Conservation (phyloP, 768 basidiomycete species). For the Saitozyma podzolica region DNA sequence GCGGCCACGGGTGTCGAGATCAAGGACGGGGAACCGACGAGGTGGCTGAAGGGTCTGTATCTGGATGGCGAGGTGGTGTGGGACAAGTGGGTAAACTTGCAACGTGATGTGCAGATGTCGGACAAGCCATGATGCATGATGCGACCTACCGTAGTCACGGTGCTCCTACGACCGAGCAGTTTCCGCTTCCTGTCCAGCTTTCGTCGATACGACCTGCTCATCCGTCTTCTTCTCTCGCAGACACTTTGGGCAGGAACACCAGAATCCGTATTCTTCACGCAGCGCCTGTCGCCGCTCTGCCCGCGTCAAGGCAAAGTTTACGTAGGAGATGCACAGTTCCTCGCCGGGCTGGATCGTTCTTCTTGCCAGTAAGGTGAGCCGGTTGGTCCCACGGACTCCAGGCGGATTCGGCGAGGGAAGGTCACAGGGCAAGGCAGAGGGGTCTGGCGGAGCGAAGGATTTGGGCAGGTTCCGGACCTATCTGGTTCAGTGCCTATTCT, state of each 20-base stretch:
- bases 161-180: too few species aligned
- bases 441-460: slow-evolving; percentile 20
- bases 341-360: slow-evolving; percentile 66
- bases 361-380: slow-evolving; percentile 70
- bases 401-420: slow-evolving; percentile 56
- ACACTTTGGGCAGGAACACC: slow-evolving; percentile 71
- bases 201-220: too few species aligned
- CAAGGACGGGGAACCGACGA: slow-evolving; percentile 55
- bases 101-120: neutral
- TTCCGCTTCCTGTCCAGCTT: too few species aligned
- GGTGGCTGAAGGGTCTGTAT: slow-evolving; percentile 85
- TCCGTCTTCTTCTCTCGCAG: slow-evolving; percentile 56
- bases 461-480: slow-evolving; percentile 44
- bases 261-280: slow-evolving; percentile 44
- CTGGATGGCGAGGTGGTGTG: slow-evolving; percentile 63
- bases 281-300: slow-evolving; percentile 47
- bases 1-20: slow-evolving; percentile 43
- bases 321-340: slow-evolving; percentile 74
- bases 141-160: neutral
- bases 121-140: neutral
- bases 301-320: slow-evolving; percentile 59
- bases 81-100: slow-evolving; percentile 44
- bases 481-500: neutral
- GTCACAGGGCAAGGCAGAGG: slow-evolving; percentile 21
- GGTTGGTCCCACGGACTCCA: slow-evolving; percentile 59